Conservation (phyloP, 2,329 filamentous ascomycete species). For the Penicillium sp. region DNA sequence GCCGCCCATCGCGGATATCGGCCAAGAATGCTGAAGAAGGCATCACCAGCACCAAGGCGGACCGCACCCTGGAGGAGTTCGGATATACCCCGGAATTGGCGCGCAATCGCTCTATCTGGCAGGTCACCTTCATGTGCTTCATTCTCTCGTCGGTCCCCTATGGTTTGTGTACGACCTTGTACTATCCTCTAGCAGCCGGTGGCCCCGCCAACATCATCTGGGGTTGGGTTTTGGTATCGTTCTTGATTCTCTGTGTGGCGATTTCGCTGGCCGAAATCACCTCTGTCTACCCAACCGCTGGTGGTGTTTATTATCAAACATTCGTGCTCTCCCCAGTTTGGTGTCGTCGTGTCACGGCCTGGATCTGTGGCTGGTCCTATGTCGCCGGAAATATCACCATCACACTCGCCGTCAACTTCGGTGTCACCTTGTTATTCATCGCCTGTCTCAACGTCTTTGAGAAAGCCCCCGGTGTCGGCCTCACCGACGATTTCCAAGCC, state of each 20-base stretch:
- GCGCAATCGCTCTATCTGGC: conserved; percentile 52
- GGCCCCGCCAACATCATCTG: conserved; percentile 67
- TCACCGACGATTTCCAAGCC: conserved; percentile 41
- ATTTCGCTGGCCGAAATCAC: conserved; percentile 67
- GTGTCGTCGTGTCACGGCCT: conserved; percentile 64
- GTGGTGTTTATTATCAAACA: conserved; percentile 67
- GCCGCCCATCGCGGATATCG: conserved; percentile 16
- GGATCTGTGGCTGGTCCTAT: conserved; percentile 69
- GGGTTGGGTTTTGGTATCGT: conserved; percentile 64
- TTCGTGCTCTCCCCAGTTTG: conserved; percentile 63
- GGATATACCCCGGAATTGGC: conserved; percentile 65
- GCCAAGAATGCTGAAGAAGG: conserved; percentile 14
- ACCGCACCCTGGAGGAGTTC: conserved; percentile 42
- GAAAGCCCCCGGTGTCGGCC: conserved; percentile 44
- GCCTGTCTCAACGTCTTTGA: conserved; percentile 57
- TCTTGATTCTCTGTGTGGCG: conserved; percentile 61
- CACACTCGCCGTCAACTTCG: conserved; percentile 70
- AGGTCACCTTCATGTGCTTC: conserved; percentile 44
- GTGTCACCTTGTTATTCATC: conserved; percentile 54
- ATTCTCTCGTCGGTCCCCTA: conserved; percentile 70
- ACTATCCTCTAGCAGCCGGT: conserved; percentile 65
- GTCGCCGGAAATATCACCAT: conserved; percentile 77
- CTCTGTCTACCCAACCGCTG: conserved; percentile 64
- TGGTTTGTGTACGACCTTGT: conserved; percentile 65
- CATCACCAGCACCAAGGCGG: conserved; percentile 13